These are phyloP conservation scores for Zymoseptoria passerinii DNA, from an alignment of 2,329 filamentous ascomycete genomes.

Conservation along the genomic window DNA sequence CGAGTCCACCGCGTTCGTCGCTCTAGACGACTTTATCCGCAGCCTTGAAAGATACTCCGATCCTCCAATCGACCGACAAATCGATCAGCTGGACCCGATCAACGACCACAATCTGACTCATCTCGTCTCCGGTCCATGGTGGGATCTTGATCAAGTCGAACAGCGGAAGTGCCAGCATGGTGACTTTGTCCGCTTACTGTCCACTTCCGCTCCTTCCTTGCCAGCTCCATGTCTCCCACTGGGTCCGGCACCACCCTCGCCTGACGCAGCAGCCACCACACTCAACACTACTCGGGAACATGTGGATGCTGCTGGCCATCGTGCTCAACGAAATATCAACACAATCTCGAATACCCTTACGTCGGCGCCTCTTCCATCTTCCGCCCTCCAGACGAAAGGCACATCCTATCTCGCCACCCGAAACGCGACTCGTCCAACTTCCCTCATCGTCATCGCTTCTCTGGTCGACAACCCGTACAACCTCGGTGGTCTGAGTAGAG, in stretches of 20 bases:
- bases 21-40: conserved; percentile 38
- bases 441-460: conserved; percentile 43
- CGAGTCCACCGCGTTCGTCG: conserved; percentile 34
- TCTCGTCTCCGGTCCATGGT: conserved; percentile 40
- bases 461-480: conserved; percentile 45
- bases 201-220: conserved; percentile 16
- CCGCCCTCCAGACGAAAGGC: conserved; percentile 45
- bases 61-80: conserved; percentile 30
- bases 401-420: conserved; percentile 34
- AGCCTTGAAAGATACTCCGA: conserved; percentile 37
- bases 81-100: conserved; percentile 37
- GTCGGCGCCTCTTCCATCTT: conserved; percentile 6
- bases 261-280: background rate
- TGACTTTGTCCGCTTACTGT: conserved; percentile 35
- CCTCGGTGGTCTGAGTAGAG: conserved; percentile 43
- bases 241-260: conserved; percentile 13
- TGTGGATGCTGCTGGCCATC: background rate
- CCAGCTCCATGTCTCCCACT: conserved; percentile 28
- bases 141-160: conserved; percentile 37
- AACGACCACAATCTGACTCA: conserved; percentile 36
- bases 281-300: conserved; percentile 6
- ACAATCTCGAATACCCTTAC: conserved; percentile 12
- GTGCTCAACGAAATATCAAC: conserved; percentile 5
- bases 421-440: conserved; percentile 15
- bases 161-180: conserved; percentile 28